These are phyloP conservation scores for Cutaneotrichosporon daszewskae DNA, from an alignment of 1,284 basidiomycete species.

Conservation along the genomic window DNA sequence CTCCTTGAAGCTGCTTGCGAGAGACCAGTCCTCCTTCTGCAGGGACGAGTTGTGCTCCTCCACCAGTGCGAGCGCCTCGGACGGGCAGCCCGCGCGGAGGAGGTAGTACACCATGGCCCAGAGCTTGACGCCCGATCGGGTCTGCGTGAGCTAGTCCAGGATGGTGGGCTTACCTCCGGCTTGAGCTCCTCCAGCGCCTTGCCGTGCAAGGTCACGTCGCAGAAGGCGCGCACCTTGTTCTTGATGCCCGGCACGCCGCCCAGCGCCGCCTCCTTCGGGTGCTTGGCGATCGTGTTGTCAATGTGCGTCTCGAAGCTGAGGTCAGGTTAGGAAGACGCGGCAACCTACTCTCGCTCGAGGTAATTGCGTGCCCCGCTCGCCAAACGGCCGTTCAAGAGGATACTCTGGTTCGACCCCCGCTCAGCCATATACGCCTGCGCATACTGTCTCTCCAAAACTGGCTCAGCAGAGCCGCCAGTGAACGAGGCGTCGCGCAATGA, in stretches of 20 bases:
- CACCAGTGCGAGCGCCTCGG: constrained; percentile 75
- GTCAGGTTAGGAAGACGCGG: constrained; percentile 7
- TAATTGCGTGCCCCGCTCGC: constrained; percentile 39
- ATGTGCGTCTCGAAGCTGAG: constrained; percentile 70
- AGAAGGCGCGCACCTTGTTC: constrained; percentile 83
- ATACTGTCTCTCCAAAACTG: constrained; percentile 49
- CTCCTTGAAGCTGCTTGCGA: constrained; percentile 74
- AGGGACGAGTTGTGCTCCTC: constrained; percentile 67
- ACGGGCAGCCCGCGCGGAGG: constrained; percentile 73
- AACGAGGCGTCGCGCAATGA: constrained; percentile 33
- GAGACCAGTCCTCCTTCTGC: constrained; percentile 73
- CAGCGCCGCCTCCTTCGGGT: constrained; percentile 77
- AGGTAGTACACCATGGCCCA: constrained; percentile 93
- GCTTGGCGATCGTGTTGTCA: constrained; percentile 74
- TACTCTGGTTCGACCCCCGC: constrained; percentile 18
- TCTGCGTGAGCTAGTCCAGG: too few species aligned
- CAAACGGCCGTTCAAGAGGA: constrained; percentile 30
- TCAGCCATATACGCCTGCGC: constrained; percentile 49
- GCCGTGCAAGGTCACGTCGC: constrained; percentile 56
- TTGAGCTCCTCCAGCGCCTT: constrained; percentile 76
- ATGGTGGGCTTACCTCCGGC: too few species aligned
- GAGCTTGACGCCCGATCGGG: constrained; percentile 75
- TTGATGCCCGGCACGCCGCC: constrained; percentile 86
- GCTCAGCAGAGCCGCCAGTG: not conserved
- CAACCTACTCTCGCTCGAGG: constrained; percentile 57